These are phyloP conservation scores for Crithidia sp. DNA, from an alignment of 208 protist species.

Conservation along the genomic window DNA sequence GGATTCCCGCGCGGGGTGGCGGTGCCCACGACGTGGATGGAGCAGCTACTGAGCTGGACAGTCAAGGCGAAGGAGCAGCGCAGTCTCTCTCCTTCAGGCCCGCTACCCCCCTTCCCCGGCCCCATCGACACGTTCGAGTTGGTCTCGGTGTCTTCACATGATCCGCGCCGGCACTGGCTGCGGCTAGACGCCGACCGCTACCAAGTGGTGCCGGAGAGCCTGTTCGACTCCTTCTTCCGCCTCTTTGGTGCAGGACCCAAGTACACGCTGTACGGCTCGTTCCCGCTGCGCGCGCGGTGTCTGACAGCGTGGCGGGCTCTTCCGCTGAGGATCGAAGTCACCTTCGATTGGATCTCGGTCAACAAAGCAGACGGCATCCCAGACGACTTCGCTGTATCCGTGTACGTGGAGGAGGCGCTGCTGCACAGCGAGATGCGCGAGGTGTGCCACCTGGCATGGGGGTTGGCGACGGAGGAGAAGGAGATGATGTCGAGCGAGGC, in stretches of 20 bases:
- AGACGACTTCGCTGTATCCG: constrained; percentile 29
- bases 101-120: constrained; percentile 38
- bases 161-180: constrained; percentile 55
- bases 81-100: not conserved
- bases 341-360: constrained; percentile 31
- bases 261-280: constrained; percentile 59
- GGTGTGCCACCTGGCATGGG: constrained; percentile 49
- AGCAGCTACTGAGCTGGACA: constrained; percentile 49
- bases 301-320: constrained; percentile 33
- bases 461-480: constrained; percentile 30
- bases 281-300: constrained; percentile 40
- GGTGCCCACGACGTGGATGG: constrained; percentile 67
- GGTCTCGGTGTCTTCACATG: constrained; percentile 37
- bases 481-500: constrained; percentile 35
- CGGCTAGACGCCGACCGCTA: constrained; percentile 22
- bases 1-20: constrained; percentile 48
- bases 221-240: constrained; percentile 62
- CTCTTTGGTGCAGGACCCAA: constrained; percentile 73
- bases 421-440: constrained; percentile 45
- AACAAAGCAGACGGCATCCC: constrained; percentile 19
- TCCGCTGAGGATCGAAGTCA: constrained; percentile 35
- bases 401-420: constrained; percentile 48
- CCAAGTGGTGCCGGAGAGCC: constrained; percentile 72
- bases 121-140: constrained; percentile 71
- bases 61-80: constrained; percentile 17